A percentile compares a stretch with the other conserved stretches of the same genome.
These are phyloP conservation scores for Geotrichum siamense DNA, from an alignment of 1,139 yeast species.

Conservation along the genomic window DNA sequence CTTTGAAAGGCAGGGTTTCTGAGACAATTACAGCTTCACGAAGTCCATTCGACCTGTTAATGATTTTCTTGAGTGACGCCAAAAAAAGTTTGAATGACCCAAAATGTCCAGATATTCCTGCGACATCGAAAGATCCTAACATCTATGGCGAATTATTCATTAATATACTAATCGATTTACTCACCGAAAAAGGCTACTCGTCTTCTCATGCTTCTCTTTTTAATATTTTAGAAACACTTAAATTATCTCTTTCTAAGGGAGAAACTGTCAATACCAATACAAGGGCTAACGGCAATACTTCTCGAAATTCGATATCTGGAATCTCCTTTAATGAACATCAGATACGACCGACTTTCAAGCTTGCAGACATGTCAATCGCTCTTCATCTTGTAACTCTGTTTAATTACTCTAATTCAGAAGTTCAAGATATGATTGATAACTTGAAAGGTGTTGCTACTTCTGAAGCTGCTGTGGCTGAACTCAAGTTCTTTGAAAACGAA, in stretches of 20 bases:
- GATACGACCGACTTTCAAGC: constrained; percentile 25
- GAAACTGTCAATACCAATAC: constrained; percentile 12
- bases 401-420: constrained; percentile 24
- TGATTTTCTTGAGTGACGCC: constrained; percentile 58
- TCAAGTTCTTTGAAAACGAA: constrained; percentile 39
- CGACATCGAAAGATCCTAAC: constrained; percentile 39
- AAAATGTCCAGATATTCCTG: constrained; percentile 1
- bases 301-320: constrained; percentile 8
- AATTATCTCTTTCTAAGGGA: constrained; percentile 16
- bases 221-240: constrained; percentile 31
- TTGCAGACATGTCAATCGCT: constrained; percentile 29
- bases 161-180: constrained; percentile 44
- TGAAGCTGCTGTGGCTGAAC: constrained; percentile 41
- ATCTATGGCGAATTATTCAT: constrained; percentile 53
- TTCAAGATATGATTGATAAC: constrained; percentile 26
- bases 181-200: constrained; percentile 34
- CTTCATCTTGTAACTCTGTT: constrained; percentile 23
- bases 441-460: constrained; percentile 42
- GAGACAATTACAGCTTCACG: constrained; percentile 34
- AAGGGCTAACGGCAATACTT: constrained; percentile 8
- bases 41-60: constrained; percentile 56
- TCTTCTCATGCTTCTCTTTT: constrained; percentile 27
- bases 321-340: constrained; percentile 3
- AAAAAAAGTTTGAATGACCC: constrained; percentile 46
- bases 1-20: constrained; percentile 11